These are phyloP conservation scores for Stachybotrys echinatus DNA, from an alignment of 2,329 filamentous ascomycete genomes.

Conservation along the genomic window DNA sequence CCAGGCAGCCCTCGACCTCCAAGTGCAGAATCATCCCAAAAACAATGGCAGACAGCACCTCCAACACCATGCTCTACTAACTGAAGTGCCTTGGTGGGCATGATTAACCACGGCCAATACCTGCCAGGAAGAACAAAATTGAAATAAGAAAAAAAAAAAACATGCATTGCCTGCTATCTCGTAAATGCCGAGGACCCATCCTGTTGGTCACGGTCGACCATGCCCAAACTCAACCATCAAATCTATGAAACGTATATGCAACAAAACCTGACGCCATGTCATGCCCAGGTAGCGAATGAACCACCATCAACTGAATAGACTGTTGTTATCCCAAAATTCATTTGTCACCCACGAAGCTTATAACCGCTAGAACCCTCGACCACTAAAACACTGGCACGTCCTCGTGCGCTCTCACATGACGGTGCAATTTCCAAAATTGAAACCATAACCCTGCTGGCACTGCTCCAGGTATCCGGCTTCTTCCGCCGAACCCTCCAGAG, in stretches of 20 bases:
- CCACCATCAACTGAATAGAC: background rate
- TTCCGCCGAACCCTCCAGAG: conserved; percentile 54
- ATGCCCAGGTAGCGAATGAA: background rate
- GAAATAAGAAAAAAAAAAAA: too few relatives aligned
- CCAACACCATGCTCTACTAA: too few relatives aligned
- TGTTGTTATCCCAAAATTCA: background rate
- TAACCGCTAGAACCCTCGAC: background rate
- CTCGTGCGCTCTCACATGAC: conserved; percentile 54
- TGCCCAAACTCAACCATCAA: too few relatives aligned
- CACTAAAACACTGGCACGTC: background rate
- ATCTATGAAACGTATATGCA: too few relatives aligned
- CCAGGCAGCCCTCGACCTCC: too few relatives aligned
- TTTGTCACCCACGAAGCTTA: background rate
- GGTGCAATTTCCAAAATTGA: conserved; percentile 39
- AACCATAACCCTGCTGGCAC: conserved; percentile 45
- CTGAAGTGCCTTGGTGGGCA: too few relatives aligned
- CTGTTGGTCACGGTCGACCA: too few relatives aligned
- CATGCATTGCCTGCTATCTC: too few relatives aligned
- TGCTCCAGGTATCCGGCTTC: conserved; percentile 77
- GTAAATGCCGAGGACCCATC: too few relatives aligned
- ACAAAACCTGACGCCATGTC: too few relatives aligned
- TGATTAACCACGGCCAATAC: too few relatives aligned
- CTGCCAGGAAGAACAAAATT: too few relatives aligned
- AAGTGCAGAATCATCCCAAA: background rate
- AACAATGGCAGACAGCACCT: background rate